Evolutionary conservation across 305 asterid genomes (phyloP).

Genomic region (Caryopteris hybrid): DNA sequence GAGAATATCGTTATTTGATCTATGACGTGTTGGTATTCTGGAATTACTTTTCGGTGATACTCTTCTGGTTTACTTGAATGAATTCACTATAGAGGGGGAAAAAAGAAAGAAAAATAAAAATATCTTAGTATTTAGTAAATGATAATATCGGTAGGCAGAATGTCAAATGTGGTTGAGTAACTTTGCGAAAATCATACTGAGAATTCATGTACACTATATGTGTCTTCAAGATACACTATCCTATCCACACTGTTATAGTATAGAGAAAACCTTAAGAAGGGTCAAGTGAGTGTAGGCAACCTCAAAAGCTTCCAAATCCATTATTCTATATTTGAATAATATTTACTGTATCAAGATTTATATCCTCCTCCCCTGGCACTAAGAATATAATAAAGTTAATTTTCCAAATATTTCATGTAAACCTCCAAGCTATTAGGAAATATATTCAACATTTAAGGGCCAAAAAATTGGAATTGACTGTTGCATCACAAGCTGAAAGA

Average conservation of each 20-base stretch:
- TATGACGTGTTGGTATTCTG: neutral
- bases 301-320: neutral
- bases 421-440: constrained; percentile 5
- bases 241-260: neutral
- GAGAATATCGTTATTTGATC: neutral
- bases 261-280: neutral
- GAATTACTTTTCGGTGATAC: neutral
- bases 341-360: neutral
- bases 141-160: neutral
- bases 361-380: neutral
- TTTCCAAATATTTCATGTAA: neutral
- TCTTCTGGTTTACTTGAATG: neutral
- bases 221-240: constrained; percentile 3
- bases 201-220: neutral
- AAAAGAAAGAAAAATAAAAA: neutral
- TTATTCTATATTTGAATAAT: neutral
- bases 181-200: neutral
- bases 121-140: neutral
- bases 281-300: neutral
- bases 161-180: neutral
- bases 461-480: neutral
- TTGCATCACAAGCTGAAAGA: neutral
- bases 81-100: neutral
- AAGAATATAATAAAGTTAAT: neutral
- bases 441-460: neutral